Base-by-base conservation (phyloP, 169 alveolate genomes). In the Plasmodium cynomolgi region DNA sequence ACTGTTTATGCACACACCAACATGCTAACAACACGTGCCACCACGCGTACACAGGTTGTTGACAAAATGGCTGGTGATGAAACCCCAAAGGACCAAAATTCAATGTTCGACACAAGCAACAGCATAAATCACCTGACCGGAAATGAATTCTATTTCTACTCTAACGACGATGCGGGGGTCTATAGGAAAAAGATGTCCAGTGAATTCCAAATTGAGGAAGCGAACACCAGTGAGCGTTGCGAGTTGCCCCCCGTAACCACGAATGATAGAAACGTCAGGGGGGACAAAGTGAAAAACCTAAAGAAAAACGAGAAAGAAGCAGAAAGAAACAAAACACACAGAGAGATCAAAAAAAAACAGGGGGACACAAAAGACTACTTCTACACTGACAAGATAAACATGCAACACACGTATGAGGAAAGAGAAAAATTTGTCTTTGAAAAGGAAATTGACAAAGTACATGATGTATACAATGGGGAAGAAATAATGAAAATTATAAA, bases 51-150 rank as follows among this genome's bases (percentile, higher is more conserved):
- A 68, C 71, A 83, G 37, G 41, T 29, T 56, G 2, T 26, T 17
- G 47, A 75, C 44, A 85, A n/a, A 26, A 90, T 80, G 90, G 94
- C 81, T 15, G 72, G 72, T 79, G 75, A 90, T 41, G 84, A 80
- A 90, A 71, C 2, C 29, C 68, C 44, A 68, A 41, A 90, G 54
- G 82, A 90, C n/a, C 72, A 80, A n/a, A 41, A 62, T 80, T 62
- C 58, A 31, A 9, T 90, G 71, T 90, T 72, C 33, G 94, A 90
- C 84, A 80, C 77, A 37, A 79, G 15, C 29, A 77, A 26, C 71
- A 90, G 94, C 74, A 80, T 90, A 90, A 90, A 90, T 79, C 82
- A 74, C 50, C 94, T 90, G 31, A 90, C 94, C 71, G 94, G 94
- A 8, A 80, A 90, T 44, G 94, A 90, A 90, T 33, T 90, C 72